phyloP scores from a whole-genome alignment of 1,139 yeast genomes.

The Williopsis jadinii region DNA sequence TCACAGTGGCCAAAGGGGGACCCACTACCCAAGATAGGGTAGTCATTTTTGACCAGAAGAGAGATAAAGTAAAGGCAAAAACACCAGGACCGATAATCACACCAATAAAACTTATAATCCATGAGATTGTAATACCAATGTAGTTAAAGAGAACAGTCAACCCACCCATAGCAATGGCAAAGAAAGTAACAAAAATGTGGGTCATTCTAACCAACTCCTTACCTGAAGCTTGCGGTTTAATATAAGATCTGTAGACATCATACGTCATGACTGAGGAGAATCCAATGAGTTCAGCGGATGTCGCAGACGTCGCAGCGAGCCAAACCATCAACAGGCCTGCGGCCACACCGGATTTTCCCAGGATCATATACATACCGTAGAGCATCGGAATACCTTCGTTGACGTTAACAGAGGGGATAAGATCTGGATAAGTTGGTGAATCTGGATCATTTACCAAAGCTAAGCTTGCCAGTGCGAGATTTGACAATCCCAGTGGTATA shows the following conservation, averaged over 20 bases:
- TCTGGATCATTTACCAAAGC: constrained; percentile 39
- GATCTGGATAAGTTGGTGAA: constrained; percentile 46
- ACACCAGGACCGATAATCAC: constrained; percentile 33
- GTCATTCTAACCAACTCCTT: constrained; percentile 28
- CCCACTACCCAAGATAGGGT: no score
- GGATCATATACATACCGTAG: constrained; percentile 41
- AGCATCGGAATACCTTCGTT: constrained; percentile 45
- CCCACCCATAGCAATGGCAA: constrained; percentile 30
- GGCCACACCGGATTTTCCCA: constrained; percentile 29
- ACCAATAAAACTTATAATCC: constrained; percentile 29
- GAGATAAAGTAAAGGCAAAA: no score
- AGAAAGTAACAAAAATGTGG: constrained; percentile 29
- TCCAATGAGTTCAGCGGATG: no score
- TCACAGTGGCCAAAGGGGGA: constrained; percentile 30
- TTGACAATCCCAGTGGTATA: no score
- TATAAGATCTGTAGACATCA: no score
- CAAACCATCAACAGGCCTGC: constrained; percentile 30
- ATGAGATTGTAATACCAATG: constrained; percentile 24
- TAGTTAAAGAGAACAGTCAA: constrained; percentile 29
- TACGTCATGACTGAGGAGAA: no score
- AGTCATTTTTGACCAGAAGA: no score
- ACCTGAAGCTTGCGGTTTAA: background rate
- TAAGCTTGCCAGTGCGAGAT: no score
- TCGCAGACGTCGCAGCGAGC: constrained; percentile 33
- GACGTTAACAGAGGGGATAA: constrained; percentile 38